These are phyloP conservation scores for Boletus vermiculosoides DNA, from an alignment of 768 basidiomycete species.

Conservation along the genomic window DNA sequence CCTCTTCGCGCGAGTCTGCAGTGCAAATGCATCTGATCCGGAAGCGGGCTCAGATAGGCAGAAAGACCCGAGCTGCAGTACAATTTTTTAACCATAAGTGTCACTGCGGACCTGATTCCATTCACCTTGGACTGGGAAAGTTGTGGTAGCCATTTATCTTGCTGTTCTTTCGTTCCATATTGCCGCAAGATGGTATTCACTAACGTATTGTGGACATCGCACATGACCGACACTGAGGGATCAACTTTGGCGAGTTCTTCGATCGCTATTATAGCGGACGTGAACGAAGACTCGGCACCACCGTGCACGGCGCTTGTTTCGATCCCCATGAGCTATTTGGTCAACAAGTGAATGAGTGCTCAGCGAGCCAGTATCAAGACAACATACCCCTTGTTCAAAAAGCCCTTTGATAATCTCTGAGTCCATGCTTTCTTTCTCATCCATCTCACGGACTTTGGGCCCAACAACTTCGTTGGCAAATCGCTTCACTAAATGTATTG, in stretches of 20 bases:
- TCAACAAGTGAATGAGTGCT: not conserved
- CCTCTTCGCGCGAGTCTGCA: conserved; percentile 89
- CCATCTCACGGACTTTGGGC: conserved; percentile 95
- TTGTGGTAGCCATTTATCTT: conserved; percentile 85
- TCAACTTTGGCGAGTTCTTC: conserved; percentile 97
- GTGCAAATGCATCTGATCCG: conserved; percentile 95
- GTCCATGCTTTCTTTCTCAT: conserved; percentile 96
- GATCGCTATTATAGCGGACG: conserved; percentile 91
- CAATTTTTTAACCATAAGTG: not conserved
- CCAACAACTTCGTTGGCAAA: conserved; percentile 88
- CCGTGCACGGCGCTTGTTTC: conserved; percentile 83
- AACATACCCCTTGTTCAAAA: conserved; percentile 90
- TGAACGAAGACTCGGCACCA: conserved; percentile 90
- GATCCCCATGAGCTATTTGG: conserved; percentile 88
- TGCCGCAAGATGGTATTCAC: conserved; percentile 92
- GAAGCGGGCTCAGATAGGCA: conserved; percentile 91
- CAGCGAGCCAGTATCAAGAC: not conserved
- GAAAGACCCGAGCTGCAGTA: conserved; percentile 84
- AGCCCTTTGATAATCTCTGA: conserved; percentile 79
- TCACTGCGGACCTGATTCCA: not conserved
- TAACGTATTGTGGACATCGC: conserved; percentile 98
- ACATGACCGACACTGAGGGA: conserved; percentile 93
- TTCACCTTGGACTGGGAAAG: conserved; percentile 74
- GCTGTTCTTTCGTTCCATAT: conserved; percentile 81
- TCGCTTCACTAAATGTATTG: conserved; percentile 62